Evolutionary conservation across 768 basidiomycete species (phyloP).

Genomic region (Rhodosporidiobolus sp.): DNA sequence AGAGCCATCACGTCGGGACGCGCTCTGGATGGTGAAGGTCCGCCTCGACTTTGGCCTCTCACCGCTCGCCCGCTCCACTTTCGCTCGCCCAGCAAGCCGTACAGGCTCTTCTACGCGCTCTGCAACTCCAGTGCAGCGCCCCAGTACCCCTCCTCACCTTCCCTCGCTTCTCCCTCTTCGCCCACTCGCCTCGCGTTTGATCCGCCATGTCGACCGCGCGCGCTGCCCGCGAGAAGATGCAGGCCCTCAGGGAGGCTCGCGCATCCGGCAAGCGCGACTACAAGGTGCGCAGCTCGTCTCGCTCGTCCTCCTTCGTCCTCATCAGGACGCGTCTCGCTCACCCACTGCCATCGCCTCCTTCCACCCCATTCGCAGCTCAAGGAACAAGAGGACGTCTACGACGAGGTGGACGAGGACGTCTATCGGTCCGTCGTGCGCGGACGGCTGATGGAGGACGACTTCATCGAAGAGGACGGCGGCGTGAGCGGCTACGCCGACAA

Average conservation of each 20-base stretch:
- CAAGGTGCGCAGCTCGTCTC: constrained; percentile 5
- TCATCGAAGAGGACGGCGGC: constrained; percentile 89
- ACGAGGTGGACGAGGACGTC: constrained; percentile 83
- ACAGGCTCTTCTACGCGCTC: background rate
- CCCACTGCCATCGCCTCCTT: background rate
- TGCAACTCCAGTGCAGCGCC: background rate
- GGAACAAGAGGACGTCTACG: constrained; percentile 71
- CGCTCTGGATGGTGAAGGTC: background rate
- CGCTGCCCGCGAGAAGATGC: constrained; percentile 20
- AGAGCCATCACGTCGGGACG: background rate
- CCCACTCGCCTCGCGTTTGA: background rate
- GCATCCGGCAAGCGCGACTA: constrained; percentile 28
- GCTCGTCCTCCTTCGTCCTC: background rate
- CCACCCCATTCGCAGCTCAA: constrained; percentile 38
- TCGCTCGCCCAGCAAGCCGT: background rate
- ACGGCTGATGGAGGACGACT: constrained; percentile 81
- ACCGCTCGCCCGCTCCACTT: too few species aligned
- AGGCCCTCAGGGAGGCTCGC: constrained; percentile 16
- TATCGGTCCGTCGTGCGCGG: constrained; percentile 80
- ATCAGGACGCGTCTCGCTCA: background rate
- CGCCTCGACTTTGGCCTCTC: background rate
- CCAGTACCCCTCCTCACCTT: background rate
- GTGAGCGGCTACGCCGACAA: constrained; percentile 84
- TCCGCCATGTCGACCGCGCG: constrained; percentile 15
- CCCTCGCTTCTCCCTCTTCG: background rate